phyloP scores from a whole-genome alignment of 805 yeast genomes.

The Kazachstania taianensis region DNA sequence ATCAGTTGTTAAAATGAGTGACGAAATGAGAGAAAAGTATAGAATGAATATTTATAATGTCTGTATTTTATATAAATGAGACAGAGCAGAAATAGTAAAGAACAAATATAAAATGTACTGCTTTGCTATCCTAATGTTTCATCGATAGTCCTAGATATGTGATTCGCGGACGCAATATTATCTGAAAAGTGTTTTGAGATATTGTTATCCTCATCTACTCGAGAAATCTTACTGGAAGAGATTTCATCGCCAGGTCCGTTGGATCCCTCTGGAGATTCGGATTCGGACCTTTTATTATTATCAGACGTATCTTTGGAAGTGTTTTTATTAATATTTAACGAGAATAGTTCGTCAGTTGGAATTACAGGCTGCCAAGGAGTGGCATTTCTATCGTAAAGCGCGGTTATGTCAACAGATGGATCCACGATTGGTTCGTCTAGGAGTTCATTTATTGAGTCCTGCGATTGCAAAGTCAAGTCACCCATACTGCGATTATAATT shows the following conservation, averaged over 20 bases:
- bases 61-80: not conserved
- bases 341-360: conserved; percentile 3
- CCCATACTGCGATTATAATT: conserved; percentile 8
- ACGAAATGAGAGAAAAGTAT: not conserved
- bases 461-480: conserved; percentile 21
- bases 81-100: not conserved
- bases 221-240: not conserved
- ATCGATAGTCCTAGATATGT: not conserved
- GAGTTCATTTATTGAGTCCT: conserved; percentile 21
- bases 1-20: conserved; percentile 17
- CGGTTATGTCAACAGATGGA: conserved; percentile 32
- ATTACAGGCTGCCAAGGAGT: conserved; percentile 23
- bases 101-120: not conserved
- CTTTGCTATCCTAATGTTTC: conserved; percentile 1
- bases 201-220: not conserved
- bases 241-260: not conserved
- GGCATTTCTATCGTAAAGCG: conserved; percentile 25
- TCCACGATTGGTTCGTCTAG: conserved; percentile 14
- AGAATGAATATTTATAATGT: not conserved
- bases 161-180: not conserved
- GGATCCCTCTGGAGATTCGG: conserved; percentile 1
- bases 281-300: too few species aligned
- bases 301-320: too few species aligned
- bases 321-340: not conserved
- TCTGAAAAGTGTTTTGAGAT: conserved; percentile 1